Percentiles rank a stretch among this genome's conserved stretches.
Conservation (phyloP, 805 yeast genomes). For the Kodamaea hsintzibuensis region DNA sequence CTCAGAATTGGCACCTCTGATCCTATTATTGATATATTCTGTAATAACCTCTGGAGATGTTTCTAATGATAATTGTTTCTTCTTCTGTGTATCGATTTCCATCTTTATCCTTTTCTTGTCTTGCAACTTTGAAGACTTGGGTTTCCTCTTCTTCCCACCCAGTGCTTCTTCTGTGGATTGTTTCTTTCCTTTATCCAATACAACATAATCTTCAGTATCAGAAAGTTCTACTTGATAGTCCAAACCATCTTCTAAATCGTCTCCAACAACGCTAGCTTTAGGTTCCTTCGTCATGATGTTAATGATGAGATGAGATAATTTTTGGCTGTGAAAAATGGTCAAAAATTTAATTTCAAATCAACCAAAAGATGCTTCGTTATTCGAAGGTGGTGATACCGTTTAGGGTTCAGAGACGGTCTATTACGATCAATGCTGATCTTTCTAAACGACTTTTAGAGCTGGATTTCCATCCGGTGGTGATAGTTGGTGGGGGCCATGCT, state of each 20-base stretch:
- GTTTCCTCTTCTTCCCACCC: slow-evolving; percentile 23
- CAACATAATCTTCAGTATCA: slow-evolving; percentile 21
- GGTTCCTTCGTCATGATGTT: slow-evolving; percentile 4
- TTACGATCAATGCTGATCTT: slow-evolving; percentile 26
- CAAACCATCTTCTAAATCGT: slow-evolving; percentile 80
- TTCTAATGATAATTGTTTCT: slow-evolving; percentile 53
- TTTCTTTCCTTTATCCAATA: slow-evolving; percentile 15
- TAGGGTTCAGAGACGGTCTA: background rate
- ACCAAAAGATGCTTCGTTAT: background rate
- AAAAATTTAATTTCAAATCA: background rate
- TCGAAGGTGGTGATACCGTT: background rate
- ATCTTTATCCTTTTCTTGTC: slow-evolving; percentile 66
- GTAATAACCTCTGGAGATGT: slow-evolving; percentile 58
- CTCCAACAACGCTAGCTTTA: slow-evolving; percentile 39
- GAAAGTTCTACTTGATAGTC: slow-evolving; percentile 53
- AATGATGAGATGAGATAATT: slow-evolving; percentile 11
- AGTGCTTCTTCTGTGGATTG: slow-evolving; percentile 9
- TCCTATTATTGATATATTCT: slow-evolving; percentile 62
- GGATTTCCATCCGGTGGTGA: slow-evolving; percentile 62
- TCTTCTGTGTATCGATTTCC: slow-evolving; percentile 62
- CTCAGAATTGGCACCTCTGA: slow-evolving; percentile 62
- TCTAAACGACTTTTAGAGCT: background rate
- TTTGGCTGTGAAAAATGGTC: background rate
- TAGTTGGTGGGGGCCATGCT: slow-evolving; percentile 98
- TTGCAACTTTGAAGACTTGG: slow-evolving; percentile 46